phyloP scores from a whole-genome alignment of 306 rosid species.

The Arachis stenosperma region DNA sequence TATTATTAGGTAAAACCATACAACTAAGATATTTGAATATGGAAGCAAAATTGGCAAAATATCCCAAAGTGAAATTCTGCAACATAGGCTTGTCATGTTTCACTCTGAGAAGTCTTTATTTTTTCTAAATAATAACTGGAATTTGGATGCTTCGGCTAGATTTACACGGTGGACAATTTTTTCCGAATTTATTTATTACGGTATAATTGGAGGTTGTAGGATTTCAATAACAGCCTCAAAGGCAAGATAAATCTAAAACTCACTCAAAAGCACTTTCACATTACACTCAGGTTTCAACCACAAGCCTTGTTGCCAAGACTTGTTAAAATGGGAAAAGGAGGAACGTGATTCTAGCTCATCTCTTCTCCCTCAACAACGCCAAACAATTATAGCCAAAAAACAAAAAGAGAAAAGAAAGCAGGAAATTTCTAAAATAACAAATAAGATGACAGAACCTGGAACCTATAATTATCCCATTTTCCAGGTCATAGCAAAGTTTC shows the following conservation, averaged over 20 bases:
- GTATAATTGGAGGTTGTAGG: background rate
- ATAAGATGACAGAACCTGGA: slow-evolving; percentile 20
- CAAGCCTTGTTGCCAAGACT: slow-evolving; percentile 36
- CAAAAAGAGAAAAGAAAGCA: background rate
- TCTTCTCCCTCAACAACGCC: slow-evolving; percentile 46
- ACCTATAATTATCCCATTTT: slow-evolving; percentile 57
- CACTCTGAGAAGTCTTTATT: too few species aligned
- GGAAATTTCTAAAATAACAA: slow-evolving; percentile 22
- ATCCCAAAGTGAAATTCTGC: too few species aligned
- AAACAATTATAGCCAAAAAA: slow-evolving; percentile 2
- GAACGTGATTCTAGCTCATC: slow-evolving; percentile 54
- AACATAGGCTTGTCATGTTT: too few species aligned
- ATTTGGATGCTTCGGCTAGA: background rate
- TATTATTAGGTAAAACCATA: too few species aligned
- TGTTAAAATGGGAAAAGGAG: slow-evolving; percentile 52
- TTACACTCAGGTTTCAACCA: slow-evolving; percentile 11
- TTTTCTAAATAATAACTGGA: too few species aligned
- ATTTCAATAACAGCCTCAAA: background rate
- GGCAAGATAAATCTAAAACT: slow-evolving; percentile 24
- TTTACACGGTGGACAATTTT: background rate
- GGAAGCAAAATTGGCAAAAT: too few species aligned
- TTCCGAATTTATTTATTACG: background rate
- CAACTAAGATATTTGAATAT: too few species aligned
- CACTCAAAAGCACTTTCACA: background rate
- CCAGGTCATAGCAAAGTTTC: slow-evolving; percentile 84